Evolutionary conservation across 2,329 filamentous ascomycete species (phyloP).

Genomic region (Alternaria sp.): DNA sequence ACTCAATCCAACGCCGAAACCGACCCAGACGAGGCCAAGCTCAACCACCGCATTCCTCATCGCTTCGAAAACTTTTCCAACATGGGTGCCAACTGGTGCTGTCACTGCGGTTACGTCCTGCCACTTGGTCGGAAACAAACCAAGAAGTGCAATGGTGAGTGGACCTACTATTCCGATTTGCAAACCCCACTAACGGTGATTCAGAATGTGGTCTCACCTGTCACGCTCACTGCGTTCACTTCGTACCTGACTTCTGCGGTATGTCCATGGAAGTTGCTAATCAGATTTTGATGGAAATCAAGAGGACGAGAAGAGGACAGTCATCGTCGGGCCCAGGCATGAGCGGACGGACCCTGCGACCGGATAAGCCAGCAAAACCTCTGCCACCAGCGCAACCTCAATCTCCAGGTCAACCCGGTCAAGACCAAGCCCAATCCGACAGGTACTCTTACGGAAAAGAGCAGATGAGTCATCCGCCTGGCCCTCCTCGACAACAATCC

Average conservation of each 20-base stretch:
- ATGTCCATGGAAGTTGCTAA: conserved; percentile 99
- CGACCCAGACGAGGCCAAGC: conserved; percentile 98
- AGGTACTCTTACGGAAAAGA: conserved; percentile 59
- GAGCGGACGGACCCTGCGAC: conserved; percentile 36
- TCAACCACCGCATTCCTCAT: conserved; percentile 98
- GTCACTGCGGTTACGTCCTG: conserved; percentile 95
- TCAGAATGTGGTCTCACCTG: conserved; percentile 89
- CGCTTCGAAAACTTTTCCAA: conserved; percentile 97
- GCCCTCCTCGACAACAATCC: conserved; percentile 48
- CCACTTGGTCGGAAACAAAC: conserved; percentile 95
- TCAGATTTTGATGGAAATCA: conserved; percentile 86
- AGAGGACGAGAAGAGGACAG: conserved; percentile 75
- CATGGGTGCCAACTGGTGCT: conserved; percentile 98
- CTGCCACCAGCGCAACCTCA: conserved; percentile 47
- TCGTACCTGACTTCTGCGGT: conserved; percentile 97
- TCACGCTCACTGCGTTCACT: conserved; percentile 88
- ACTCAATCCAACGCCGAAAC: conserved; percentile 99
- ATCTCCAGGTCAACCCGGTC: conserved; percentile 40
- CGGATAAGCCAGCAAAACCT: conserved; percentile 52
- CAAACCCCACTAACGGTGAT: conserved; percentile 26
- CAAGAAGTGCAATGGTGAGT: conserved; percentile 83
- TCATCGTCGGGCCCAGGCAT: conserved; percentile 61
- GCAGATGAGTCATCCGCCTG: conserved; percentile 43
- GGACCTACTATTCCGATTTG: background rate
- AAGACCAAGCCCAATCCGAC: conserved; percentile 50